Evolutionary conservation across 306 rosid species (phyloP).

Genomic region (Crotalaria pallida): DNA sequence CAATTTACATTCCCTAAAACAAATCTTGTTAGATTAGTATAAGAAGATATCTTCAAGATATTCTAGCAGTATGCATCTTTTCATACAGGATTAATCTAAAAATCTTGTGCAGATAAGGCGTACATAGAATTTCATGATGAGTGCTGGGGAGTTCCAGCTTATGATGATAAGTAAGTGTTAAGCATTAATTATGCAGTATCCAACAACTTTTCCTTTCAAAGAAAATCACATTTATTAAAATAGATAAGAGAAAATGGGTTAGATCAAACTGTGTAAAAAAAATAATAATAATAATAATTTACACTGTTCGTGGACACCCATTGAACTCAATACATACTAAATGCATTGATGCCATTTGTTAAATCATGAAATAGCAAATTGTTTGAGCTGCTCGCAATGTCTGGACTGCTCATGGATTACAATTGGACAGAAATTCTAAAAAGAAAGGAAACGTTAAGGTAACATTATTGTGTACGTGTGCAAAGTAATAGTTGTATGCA

Average conservation of each 20-base stretch:
- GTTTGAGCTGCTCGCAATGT: constrained; percentile 92
- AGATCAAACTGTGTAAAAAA: too few relatives aligned
- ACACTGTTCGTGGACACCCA: too few relatives aligned
- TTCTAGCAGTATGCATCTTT: too few relatives aligned
- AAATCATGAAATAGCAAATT: constrained; percentile 54
- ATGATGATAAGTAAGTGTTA: constrained; percentile 71
- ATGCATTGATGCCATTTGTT: constrained; percentile 20
- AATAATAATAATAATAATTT: too few relatives aligned
- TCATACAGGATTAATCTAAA: background rate
- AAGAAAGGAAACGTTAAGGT: constrained; percentile 80
- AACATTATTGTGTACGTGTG: constrained; percentile 13
- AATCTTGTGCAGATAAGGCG: constrained; percentile 52
- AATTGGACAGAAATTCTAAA: constrained; percentile 96
- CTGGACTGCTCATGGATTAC: constrained; percentile 94
- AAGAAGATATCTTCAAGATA: too few relatives aligned
- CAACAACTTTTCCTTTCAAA: background rate
- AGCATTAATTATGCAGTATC: background rate
- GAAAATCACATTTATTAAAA: background rate
- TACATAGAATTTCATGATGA: constrained; percentile 92
- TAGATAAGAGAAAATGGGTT: too few relatives aligned
- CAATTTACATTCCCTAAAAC: too few relatives aligned
- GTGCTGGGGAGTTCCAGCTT: constrained; percentile 98
- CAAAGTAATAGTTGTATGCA: background rate
- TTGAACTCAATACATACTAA: too few relatives aligned
- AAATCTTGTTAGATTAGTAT: too few relatives aligned